phyloP scores from a whole-genome alignment of 495 filamentous ascomycete species.

The Aspergillus wentii region DNA sequence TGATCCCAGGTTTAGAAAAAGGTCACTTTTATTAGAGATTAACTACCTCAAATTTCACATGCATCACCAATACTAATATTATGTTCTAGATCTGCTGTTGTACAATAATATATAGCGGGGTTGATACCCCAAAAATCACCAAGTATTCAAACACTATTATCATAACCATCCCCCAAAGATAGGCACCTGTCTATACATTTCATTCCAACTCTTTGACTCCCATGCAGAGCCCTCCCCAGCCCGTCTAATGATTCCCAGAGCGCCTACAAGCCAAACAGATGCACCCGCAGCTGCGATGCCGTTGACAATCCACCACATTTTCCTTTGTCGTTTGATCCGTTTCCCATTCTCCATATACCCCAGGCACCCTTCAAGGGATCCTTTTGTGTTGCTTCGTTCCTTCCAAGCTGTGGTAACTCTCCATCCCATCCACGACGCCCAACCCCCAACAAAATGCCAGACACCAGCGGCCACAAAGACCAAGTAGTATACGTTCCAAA shows the following conservation, averaged over 20 bases:
- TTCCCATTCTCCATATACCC: conserved; percentile 33
- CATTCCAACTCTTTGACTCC: conserved; percentile 75
- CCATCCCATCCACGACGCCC: conserved; percentile 65
- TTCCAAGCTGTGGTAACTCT: conserved; percentile 38
- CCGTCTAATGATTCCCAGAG: conserved; percentile 69
- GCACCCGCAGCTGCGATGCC: conserved; percentile 51
- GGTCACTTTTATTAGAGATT: no score
- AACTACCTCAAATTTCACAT: no score
- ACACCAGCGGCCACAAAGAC: conserved; percentile 63
- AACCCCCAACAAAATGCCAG: conserved; percentile 81
- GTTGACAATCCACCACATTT: conserved; percentile 67
- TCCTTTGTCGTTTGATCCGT: conserved; percentile 40
- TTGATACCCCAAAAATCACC: no score
- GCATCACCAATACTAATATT: no score
- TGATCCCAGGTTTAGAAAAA: no score
- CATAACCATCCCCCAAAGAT: conserved; percentile 48
- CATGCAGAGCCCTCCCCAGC: conserved; percentile 69
- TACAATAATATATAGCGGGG: no score
- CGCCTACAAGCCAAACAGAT: conserved; percentile 73
- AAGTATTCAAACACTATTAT: no score
- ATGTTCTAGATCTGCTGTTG: no score
- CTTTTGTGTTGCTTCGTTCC: conserved; percentile 29
- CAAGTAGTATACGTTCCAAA: conserved; percentile 63
- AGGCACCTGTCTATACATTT: conserved; percentile 54
- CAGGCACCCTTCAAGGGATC: conserved; percentile 31